These are phyloP conservation scores for Penicillium herquei DNA, from an alignment of 495 filamentous ascomycete species.

Conservation along the genomic window DNA sequence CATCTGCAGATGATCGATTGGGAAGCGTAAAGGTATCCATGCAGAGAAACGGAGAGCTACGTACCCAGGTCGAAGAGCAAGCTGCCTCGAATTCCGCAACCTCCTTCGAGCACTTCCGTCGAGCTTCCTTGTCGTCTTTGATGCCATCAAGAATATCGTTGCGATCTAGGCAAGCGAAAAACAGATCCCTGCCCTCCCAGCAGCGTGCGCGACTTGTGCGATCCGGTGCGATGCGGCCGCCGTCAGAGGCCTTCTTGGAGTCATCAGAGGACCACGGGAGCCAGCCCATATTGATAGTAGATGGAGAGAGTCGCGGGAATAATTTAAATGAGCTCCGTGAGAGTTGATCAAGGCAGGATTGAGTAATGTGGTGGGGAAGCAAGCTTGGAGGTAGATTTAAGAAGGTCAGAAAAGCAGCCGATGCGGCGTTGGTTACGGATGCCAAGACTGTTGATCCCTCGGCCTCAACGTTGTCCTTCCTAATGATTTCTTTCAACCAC, in stretches of 20 bases:
- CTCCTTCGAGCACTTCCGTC: slow-evolving; percentile 65
- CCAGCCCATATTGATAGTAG: slow-evolving; percentile 37
- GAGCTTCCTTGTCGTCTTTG: slow-evolving; percentile 63
- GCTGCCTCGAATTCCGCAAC: slow-evolving; percentile 66
- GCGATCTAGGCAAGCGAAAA: slow-evolving; percentile 80
- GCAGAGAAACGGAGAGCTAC: slow-evolving; percentile 33
- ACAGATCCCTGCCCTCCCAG: slow-evolving; percentile 83
- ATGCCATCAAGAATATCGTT: slow-evolving; percentile 82
- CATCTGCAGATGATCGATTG: background rate
- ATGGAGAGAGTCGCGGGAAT: background rate
- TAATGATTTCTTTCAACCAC: background rate
- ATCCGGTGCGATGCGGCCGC: slow-evolving; percentile 70
- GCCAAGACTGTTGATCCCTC: slow-evolving; percentile 29
- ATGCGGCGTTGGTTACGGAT: slow-evolving; percentile 9
- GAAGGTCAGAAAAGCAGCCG: background rate
- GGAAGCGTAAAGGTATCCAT: background rate
- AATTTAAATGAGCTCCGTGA: background rate
- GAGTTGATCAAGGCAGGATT: background rate
- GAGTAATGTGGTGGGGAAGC: background rate
- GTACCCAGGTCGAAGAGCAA: slow-evolving; percentile 80
- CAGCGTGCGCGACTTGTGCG: slow-evolving; percentile 74
- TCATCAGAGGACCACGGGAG: slow-evolving; percentile 43
- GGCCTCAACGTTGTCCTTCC: slow-evolving; percentile 12
- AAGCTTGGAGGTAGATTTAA: slow-evolving; percentile 1
- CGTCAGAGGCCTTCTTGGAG: slow-evolving; percentile 50